Evolutionary conservation across 1,284 basidiomycete genomes (phyloP).

Genomic region (Peniophora sp.): DNA sequence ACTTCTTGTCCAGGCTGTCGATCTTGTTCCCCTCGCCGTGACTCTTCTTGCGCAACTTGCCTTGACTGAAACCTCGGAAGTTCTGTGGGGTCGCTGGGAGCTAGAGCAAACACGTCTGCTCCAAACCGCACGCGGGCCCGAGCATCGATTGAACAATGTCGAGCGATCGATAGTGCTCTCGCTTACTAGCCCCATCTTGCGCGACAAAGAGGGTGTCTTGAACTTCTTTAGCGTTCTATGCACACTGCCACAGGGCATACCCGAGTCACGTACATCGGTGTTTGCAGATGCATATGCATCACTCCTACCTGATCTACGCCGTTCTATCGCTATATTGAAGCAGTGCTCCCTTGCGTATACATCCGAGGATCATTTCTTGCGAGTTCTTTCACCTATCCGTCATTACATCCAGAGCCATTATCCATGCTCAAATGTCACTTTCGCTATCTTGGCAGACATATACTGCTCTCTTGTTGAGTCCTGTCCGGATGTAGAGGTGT

Average conservation of each 20-base stretch:
- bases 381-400: background rate
- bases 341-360: background rate
- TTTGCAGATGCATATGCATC: background rate
- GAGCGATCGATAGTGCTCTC: background rate
- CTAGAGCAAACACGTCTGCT: background rate
- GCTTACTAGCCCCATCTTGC: background rate
- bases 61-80: background rate
- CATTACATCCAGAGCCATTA: background rate
- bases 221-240: background rate
- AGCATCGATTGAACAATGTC: background rate
- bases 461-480: no score
- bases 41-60: background rate
- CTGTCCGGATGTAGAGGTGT: no score
- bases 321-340: background rate
- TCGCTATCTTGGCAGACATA: no score
- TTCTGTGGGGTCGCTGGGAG: background rate
- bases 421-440: no score
- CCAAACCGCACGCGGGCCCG: background rate
- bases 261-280: background rate
- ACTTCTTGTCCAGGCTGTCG: background rate
- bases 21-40: constrained; percentile 1
- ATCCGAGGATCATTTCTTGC: background rate
- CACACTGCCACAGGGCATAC: background rate
- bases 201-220: background rate
- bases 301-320: background rate